phyloP scores from a whole-genome alignment of 1,139 yeast genomes.

The Yamadazyma sp. region DNA sequence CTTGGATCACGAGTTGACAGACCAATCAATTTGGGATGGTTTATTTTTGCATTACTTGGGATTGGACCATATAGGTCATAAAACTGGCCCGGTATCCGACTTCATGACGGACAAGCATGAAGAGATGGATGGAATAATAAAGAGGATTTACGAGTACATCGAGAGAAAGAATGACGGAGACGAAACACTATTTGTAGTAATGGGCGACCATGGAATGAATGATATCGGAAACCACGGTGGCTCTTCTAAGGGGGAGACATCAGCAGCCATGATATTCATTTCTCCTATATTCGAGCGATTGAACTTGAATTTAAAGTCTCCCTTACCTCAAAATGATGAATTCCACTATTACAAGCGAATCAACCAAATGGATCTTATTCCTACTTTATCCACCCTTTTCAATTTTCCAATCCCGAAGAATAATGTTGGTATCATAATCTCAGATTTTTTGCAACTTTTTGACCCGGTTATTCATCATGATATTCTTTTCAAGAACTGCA shows the following conservation, averaged over 20 bases:
- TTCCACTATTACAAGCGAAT: slow-evolving; percentile 55
- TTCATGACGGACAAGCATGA: slow-evolving; percentile 78
- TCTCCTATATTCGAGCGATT: slow-evolving; percentile 55
- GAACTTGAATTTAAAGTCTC: slow-evolving; percentile 28
- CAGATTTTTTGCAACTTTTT: slow-evolving; percentile 58
- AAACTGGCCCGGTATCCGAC: slow-evolving; percentile 82
- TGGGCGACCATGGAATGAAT: slow-evolving; percentile 98
- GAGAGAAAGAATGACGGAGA: slow-evolving; percentile 19
- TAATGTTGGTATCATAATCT: slow-evolving; percentile 72
- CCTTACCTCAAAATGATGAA: slow-evolving; percentile 35
- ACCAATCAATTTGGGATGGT: slow-evolving; percentile 66
- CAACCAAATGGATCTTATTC: slow-evolving; percentile 86
- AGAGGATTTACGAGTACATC: slow-evolving; percentile 49
- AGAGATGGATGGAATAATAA: slow-evolving; percentile 79
- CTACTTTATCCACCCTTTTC: slow-evolving; percentile 72
- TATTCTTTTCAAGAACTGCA: slow-evolving; percentile 56
- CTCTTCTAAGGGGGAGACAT: slow-evolving; percentile 86
- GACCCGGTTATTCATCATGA: slow-evolving; percentile 30
- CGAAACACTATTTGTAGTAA: slow-evolving; percentile 68
- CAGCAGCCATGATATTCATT: slow-evolving; percentile 72
- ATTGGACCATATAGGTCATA: slow-evolving; percentile 95
- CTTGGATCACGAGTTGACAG: slow-evolving; percentile 53
- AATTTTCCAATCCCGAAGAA: slow-evolving; percentile 86
- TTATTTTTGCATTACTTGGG: slow-evolving; percentile 89
- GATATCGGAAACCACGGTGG: slow-evolving; percentile 96